Evolutionary conservation across 1,139 yeast genomes (phyloP).

Genomic region (Sugiyamaella paludigena): DNA sequence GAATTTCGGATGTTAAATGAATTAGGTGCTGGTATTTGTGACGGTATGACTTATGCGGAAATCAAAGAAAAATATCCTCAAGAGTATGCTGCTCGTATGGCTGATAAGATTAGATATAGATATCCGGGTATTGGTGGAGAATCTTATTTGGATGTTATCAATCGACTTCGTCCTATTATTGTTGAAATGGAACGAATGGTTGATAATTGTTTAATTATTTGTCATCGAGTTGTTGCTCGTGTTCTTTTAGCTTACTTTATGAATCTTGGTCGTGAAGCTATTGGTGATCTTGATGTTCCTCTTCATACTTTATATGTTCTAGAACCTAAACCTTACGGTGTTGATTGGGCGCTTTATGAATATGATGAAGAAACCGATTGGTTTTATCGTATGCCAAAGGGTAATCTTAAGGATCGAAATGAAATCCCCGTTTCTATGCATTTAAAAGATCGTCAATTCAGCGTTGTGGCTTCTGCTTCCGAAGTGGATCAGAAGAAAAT

Average conservation of each 20-base stretch:
- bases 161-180: slow-evolving; percentile 82
- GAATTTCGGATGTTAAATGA: slow-evolving; percentile 94
- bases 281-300: slow-evolving; percentile 90
- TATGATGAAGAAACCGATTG: slow-evolving; percentile 76
- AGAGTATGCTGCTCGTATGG: slow-evolving; percentile 73
- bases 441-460: slow-evolving; percentile 27
- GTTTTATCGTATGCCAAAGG: slow-evolving; percentile 62
- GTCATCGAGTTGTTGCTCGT: slow-evolving; percentile 89
- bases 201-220: slow-evolving; percentile 76
- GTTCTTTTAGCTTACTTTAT: slow-evolving; percentile 84
- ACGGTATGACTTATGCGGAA: slow-evolving; percentile 86
- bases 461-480: slow-evolving; percentile 29
- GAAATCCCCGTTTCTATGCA: slow-evolving; percentile 17
- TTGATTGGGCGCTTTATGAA: slow-evolving; percentile 85
- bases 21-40: slow-evolving; percentile 87
- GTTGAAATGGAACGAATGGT: slow-evolving; percentile 91
- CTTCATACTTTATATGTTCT: slow-evolving; percentile 84
- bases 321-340: slow-evolving; percentile 94
- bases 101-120: slow-evolving; percentile 75
- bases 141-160: slow-evolving; percentile 88
- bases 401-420: slow-evolving; percentile 28
- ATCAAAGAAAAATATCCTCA: slow-evolving; percentile 68
- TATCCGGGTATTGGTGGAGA: slow-evolving; percentile 99
- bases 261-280: slow-evolving; percentile 76
- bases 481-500: slow-evolving; percentile 16